Evolutionary conservation across 2,329 filamentous ascomycete species (phyloP), one percentile per base, ranked within the genome.

Genomic region (Penicillium sp.): DNA sequence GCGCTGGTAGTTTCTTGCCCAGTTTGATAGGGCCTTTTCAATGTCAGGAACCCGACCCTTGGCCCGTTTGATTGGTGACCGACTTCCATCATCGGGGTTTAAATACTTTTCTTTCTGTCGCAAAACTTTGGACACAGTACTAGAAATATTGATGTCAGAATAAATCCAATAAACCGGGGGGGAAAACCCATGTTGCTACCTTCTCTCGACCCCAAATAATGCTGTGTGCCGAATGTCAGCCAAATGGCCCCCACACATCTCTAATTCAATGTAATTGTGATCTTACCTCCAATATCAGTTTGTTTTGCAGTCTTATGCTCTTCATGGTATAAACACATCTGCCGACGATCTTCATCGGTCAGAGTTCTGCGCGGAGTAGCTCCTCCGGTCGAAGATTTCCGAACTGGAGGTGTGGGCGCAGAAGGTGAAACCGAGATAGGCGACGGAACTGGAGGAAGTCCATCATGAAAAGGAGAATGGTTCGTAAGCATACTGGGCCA

Each of bases 71-170:
- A 89, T 84, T 6, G 90, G 89, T 43, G 92, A 93, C 64, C 83
- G 85, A 70, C 81, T 90, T 63, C 87, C 89, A 73, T 90, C 92
- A 68, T 90, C 90, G 51, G 86, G 85, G 68, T 88, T 89, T 15
- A 97, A 82, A 74, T 96, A 97, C 73, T 95, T 94, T 61, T 99
- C 94, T 77, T 93, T 96, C 69, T 96, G 88, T 51, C 93, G 87
- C 61, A 99, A 76, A 53, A 97, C 94, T 73, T 99, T 99, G 52
- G 94, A 99, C n/a, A 99, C 94, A 47, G 94, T 99, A 78, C 94
- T 99, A 73, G 54, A 67, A 49, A 46, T 43, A 43, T 29, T 43
- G n/a, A 44, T 35, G 14, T 48, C 40, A 63, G 48, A 54, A 53
- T 67, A 6, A 9, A 25, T 18, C 8, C 9, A 15, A 23, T 7